phyloP scores from a whole-genome alignment of 768 basidiomycete genomes.

The Mycena haematopus region DNA sequence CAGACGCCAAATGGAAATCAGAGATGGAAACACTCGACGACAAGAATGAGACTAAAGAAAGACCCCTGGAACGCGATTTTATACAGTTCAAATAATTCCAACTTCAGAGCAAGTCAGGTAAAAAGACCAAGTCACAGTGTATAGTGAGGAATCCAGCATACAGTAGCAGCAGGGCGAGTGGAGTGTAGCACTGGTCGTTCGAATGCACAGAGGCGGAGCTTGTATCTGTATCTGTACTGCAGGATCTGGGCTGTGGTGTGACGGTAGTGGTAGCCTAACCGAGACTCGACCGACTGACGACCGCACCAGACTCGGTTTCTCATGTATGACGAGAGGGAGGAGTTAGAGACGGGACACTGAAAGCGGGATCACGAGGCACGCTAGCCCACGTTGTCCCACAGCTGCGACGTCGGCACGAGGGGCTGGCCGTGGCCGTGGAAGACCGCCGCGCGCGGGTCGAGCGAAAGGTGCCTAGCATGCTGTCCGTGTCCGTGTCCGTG shows the following conservation, averaged over 20 bases:
- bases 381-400: constrained; percentile 24
- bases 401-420: constrained; percentile 7
- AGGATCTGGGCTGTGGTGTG: background rate
- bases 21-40: background rate
- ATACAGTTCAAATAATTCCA: background rate
- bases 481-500: background rate
- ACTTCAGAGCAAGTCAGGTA: background rate
- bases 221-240: background rate
- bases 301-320: constrained; percentile 1
- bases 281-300: constrained; percentile 3
- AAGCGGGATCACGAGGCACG: background rate
- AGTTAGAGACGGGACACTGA: background rate
- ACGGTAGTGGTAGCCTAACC: background rate
- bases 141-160: background rate
- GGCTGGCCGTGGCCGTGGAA: constrained; percentile 18
- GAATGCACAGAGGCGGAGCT: background rate
- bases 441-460: constrained; percentile 21
- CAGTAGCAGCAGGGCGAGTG: background rate
- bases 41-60: background rate
- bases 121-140: background rate
- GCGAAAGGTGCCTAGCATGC: constrained; percentile 16
- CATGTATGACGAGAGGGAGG: background rate
- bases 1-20: too few relatives aligned
- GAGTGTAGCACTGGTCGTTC: background rate
- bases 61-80: background rate